These are phyloP conservation scores for Clarireedia monteithiana DNA, from an alignment of 2,329 filamentous ascomycete species.

Conservation along the genomic window DNA sequence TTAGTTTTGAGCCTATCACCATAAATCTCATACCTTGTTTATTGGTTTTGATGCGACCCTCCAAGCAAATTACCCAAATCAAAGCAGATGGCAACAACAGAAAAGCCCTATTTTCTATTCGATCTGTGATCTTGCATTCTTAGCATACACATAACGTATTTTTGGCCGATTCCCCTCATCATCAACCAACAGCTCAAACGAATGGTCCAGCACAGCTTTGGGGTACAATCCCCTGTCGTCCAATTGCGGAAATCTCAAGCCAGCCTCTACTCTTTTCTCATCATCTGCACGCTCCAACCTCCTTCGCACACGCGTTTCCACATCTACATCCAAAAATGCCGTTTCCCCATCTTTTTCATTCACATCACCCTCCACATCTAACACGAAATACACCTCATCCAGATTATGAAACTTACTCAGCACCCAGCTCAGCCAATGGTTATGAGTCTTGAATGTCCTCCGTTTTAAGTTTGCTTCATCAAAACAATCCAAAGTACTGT, in stretches of 20 bases:
- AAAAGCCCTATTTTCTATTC: not conserved
- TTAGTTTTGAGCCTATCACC: too few relatives aligned
- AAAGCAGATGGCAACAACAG: not conserved
- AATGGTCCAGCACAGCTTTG: not conserved
- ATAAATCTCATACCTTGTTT: too few relatives aligned
- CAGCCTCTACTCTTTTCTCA: not conserved
- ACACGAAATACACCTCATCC: conserved; percentile 5
- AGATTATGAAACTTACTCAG: not conserved
- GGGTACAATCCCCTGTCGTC: conserved; percentile 5
- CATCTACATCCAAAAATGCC: not conserved
- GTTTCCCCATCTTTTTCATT: not conserved
- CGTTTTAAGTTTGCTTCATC: not conserved
- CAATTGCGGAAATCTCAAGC: conserved; percentile 1
- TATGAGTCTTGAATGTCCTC: not conserved
- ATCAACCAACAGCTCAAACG: not conserved
- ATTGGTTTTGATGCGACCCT: too few relatives aligned
- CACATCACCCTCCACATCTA: not conserved
- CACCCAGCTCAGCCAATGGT: not conserved
- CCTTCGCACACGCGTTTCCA: not conserved
- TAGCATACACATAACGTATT: conserved; percentile 2
- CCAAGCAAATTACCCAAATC: too few relatives aligned
- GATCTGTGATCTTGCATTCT: not conserved
- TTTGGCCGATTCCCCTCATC: not conserved
- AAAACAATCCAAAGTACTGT: not conserved
- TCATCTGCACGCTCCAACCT: not conserved